A percentile compares a stretch with the other conserved stretches of the same genome.
phyloP scores from a whole-genome alignment of 352 stramenopile genomes.

The Phytophthora hibernalis region DNA sequence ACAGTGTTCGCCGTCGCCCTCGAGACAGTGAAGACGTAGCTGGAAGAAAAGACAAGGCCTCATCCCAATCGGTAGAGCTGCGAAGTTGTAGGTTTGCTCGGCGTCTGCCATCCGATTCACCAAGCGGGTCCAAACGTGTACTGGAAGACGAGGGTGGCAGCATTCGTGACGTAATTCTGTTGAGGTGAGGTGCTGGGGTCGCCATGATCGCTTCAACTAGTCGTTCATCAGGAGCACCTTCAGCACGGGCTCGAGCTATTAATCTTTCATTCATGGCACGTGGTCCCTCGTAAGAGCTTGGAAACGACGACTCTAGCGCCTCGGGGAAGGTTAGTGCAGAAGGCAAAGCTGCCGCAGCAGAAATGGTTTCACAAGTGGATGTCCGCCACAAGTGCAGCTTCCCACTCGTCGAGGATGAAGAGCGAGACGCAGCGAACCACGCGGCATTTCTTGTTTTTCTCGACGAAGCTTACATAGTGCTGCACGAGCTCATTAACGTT shows the following conservation, averaged over 20 bases:
- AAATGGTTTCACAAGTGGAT: constrained; percentile 59
- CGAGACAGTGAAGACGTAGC: constrained; percentile 62
- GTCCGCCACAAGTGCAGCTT: constrained; percentile 68
- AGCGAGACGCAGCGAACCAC: constrained; percentile 62
- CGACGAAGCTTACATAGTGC: constrained; percentile 54
- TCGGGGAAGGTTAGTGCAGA: constrained; percentile 18
- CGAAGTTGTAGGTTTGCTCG: constrained; percentile 36
- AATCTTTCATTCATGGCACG: constrained; percentile 70
- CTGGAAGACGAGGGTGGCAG: constrained; percentile 39
- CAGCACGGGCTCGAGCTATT: constrained; percentile 59
- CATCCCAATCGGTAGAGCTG: constrained; percentile 53
- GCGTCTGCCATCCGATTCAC: constrained; percentile 34
- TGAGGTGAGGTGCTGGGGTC: constrained; percentile 48
- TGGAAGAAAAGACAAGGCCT: constrained; percentile 64
- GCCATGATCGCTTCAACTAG: constrained; percentile 79
- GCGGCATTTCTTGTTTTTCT: constrained; percentile 73
- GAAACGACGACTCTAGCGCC: constrained; percentile 7
- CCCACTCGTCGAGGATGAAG: constrained; percentile 66
- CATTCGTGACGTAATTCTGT: constrained; percentile 30
- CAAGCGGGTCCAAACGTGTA: constrained; percentile 48
- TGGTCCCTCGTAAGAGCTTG: constrained; percentile 56
- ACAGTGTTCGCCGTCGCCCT: constrained; percentile 55
- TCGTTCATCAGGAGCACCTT: constrained; percentile 65
- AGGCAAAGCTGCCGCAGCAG: constrained; percentile 12
- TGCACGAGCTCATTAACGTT: constrained; percentile 55